Percentiles rank a stretch among this genome's conserved stretches.
phyloP scores from a whole-genome alignment of 768 basidiomycete species.

The Boletus edulis region DNA sequence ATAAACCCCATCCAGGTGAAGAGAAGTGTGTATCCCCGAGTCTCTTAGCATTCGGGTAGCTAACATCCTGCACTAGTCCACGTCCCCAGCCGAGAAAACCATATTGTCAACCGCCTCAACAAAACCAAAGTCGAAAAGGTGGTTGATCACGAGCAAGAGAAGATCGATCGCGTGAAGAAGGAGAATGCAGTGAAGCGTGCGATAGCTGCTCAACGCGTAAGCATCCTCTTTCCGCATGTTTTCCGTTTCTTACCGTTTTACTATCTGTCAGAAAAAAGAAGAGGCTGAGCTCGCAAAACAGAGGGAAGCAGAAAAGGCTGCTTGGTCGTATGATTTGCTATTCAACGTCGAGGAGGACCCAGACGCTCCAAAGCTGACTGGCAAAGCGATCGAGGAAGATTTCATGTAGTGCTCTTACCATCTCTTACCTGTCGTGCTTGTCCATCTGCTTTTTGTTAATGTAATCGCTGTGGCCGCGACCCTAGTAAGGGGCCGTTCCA shows the following conservation, averaged over 20 bases:
- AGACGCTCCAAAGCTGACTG: slow-evolving; percentile 50
- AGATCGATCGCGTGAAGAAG: slow-evolving; percentile 73
- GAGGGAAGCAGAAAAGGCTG: slow-evolving; percentile 84
- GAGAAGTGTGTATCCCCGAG: slow-evolving; percentile 47
- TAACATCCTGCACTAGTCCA: slow-evolving; percentile 49
- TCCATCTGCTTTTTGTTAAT: background rate
- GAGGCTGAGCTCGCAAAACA: slow-evolving; percentile 71
- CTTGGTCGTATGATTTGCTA: slow-evolving; percentile 81
- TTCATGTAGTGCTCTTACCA: slow-evolving; percentile 69
- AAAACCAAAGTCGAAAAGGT: slow-evolving; percentile 85
- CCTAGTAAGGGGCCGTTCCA: background rate
- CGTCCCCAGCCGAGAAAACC: slow-evolving; percentile 78
- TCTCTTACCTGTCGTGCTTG: background rate
- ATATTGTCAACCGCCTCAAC: slow-evolving; percentile 87
- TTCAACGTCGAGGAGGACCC: slow-evolving; percentile 67
- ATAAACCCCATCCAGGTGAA: slow-evolving; percentile 57
- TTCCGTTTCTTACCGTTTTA: background rate
- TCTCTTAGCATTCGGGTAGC: background rate
- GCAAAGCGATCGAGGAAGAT: slow-evolving; percentile 80
- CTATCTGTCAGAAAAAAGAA: slow-evolving; percentile 64
- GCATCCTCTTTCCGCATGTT: background rate
- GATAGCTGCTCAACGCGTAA: slow-evolving; percentile 66
- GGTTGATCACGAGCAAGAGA: slow-evolving; percentile 91
- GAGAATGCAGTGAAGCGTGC: slow-evolving; percentile 66
- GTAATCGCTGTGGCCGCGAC: background rate